Evolutionary conservation across 352 stramenopile species (phyloP).

Genomic region (Phytophthora boehmeriae): DNA sequence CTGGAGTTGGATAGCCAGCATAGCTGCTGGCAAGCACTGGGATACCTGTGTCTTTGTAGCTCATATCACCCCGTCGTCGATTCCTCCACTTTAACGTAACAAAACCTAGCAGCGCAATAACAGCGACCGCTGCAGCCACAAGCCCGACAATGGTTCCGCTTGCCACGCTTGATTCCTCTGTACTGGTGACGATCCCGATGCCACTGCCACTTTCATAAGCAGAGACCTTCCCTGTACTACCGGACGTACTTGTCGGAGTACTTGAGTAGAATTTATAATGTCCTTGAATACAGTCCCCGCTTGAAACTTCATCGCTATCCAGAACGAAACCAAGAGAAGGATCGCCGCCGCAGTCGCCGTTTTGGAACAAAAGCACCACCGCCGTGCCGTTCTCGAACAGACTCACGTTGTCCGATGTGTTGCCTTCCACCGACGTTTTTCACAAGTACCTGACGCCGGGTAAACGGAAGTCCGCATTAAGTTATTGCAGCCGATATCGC

Average conservation of each 20-base stretch:
- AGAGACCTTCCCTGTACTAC: slow-evolving; percentile 14
- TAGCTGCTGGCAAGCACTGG: slow-evolving; percentile 33
- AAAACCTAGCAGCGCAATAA: slow-evolving; percentile 26
- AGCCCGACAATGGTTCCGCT: slow-evolving; percentile 20
- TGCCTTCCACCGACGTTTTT: slow-evolving; percentile 32
- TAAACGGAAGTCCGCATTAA: slow-evolving; percentile 34
- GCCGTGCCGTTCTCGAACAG: slow-evolving; percentile 28
- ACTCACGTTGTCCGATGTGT: slow-evolving; percentile 31
- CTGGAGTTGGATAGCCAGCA: slow-evolving; percentile 35
- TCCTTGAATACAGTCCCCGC: slow-evolving; percentile 25
- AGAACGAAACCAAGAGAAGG: slow-evolving; percentile 22
- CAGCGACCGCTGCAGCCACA: slow-evolving; percentile 17
- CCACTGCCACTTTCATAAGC: slow-evolving; percentile 18
- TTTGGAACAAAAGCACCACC: slow-evolving; percentile 20
- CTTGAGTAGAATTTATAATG: slow-evolving; percentile 36
- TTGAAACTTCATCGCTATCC: slow-evolving; percentile 13
- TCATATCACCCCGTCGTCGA: slow-evolving; percentile 19
- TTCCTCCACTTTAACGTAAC: slow-evolving; percentile 27
- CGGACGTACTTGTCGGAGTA: background rate
- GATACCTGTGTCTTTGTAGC: slow-evolving; percentile 30
- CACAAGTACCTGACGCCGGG: slow-evolving; percentile 30
- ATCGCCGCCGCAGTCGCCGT: slow-evolving; percentile 23
- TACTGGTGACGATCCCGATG: background rate
- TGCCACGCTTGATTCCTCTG: background rate
- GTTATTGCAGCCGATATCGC: slow-evolving; percentile 16